phyloP scores from a whole-genome alignment of 495 filamentous ascomycete genomes.

The Articulospora tetracladia region DNA sequence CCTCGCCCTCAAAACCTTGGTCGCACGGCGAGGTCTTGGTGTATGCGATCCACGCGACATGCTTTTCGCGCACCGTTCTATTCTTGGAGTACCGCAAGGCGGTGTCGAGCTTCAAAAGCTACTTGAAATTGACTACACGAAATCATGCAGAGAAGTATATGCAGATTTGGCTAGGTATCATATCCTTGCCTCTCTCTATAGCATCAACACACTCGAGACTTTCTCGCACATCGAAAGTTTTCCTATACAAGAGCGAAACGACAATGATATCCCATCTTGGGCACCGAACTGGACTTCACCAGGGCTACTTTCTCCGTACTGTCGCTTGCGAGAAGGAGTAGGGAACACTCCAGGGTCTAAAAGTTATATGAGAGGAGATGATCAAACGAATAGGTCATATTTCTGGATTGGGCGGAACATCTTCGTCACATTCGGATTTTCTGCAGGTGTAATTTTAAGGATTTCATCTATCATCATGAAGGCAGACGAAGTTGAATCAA shows the following conservation, averaged over 20 bases:
- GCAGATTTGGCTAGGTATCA: not conserved
- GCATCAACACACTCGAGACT: not conserved
- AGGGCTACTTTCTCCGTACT: not conserved
- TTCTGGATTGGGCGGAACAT: not conserved
- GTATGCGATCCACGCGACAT: conserved; percentile 13
- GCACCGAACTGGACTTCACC: not conserved
- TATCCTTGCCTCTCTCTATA: not conserved
- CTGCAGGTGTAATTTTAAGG: not conserved
- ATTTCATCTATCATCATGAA: too few relatives aligned
- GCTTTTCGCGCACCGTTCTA: conserved; percentile 12
- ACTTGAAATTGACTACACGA: not conserved
- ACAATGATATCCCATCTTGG: not conserved
- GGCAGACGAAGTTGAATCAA: too few relatives aligned
- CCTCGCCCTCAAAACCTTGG: not conserved
- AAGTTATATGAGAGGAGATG: too few relatives aligned
- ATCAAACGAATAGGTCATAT: too few relatives aligned
- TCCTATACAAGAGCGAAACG: not conserved
- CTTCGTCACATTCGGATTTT: not conserved
- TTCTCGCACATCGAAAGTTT: not conserved
- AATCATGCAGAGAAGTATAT: not conserved
- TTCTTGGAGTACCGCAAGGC: conserved; percentile 4
- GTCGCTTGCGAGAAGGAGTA: not conserved
- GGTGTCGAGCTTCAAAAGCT: not conserved
- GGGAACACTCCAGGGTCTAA: not conserved
- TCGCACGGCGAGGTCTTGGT: conserved; percentile 13